A percentile compares a stretch with the other conserved stretches of the same genome.
These are phyloP conservation scores for Microascus cirrosus DNA, from an alignment of 2,329 filamentous ascomycete genomes.

Conservation along the genomic window DNA sequence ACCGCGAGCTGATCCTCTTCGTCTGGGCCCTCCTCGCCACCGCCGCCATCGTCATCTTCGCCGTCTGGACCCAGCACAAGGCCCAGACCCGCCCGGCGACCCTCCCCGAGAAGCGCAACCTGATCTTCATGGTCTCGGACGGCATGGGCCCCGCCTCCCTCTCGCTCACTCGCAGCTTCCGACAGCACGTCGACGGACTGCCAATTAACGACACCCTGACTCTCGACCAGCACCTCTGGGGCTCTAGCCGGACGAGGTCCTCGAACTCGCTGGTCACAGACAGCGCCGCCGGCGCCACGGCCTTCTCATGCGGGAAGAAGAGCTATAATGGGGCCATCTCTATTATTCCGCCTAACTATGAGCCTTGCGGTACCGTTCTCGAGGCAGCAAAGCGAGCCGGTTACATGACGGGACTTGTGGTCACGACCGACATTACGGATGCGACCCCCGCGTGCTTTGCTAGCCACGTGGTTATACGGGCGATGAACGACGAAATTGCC, in stretches of 20 bases:
- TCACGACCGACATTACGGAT: slow-evolving; percentile 90
- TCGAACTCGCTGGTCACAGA: slow-evolving; percentile 82
- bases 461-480: slow-evolving; percentile 68
- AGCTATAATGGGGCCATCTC: slow-evolving; percentile 96
- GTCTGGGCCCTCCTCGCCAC: slow-evolving; percentile 77
- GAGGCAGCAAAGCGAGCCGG: slow-evolving; percentile 89
- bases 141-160: slow-evolving; percentile 95
- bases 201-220: slow-evolving; percentile 64
- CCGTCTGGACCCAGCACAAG: slow-evolving; percentile 65
- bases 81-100: slow-evolving; percentile 16
- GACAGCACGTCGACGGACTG: slow-evolving; percentile 65
- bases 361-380: slow-evolving; percentile 81
- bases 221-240: slow-evolving; percentile 83
- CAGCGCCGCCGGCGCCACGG: slow-evolving; percentile 92
- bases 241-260: slow-evolving; percentile 77
- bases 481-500: slow-evolving; percentile 83
- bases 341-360: slow-evolving; percentile 72
- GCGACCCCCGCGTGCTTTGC: slow-evolving; percentile 95
- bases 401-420: slow-evolving; percentile 86
- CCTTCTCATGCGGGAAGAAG: slow-evolving; percentile 86
- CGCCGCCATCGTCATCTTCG: slow-evolving; percentile 64
- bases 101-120: slow-evolving; percentile 59
- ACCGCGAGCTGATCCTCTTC: slow-evolving; percentile 66
- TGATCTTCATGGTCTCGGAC: slow-evolving; percentile 98
- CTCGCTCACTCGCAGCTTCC: slow-evolving; percentile 74